Base-by-base conservation (phyloP, 2,329 filamentous ascomycete species). In the Cladophialophora immunda region DNA sequence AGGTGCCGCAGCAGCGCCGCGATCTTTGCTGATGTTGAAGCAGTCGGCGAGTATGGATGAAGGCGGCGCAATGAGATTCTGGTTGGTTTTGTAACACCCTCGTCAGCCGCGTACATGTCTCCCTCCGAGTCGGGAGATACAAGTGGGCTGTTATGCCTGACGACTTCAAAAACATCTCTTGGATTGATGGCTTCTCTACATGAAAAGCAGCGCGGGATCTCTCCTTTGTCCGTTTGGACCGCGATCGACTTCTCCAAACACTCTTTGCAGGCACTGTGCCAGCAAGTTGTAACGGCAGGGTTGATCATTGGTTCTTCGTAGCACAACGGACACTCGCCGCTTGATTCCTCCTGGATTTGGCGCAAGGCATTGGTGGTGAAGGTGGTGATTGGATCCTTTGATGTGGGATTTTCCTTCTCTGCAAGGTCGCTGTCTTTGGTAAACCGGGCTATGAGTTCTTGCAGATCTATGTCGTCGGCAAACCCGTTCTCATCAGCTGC, bases 251-350 rank as follows among this genome's bases (percentile, higher is more conserved):
- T 89, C 1, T 96, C 82, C n/a, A 98, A 81, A 74, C 95, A 99
- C 69, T 92, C 90, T 79, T 95, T 97, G 82, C 95, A 99, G 0
- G 95, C 94, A 36, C 92, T 97, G 78, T 99, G 95, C 93, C 95
- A 99, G 79, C 95, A 99, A 0, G 93, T 92, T 0, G 95, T 98
- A 1, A 99, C 95, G 0, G 92, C 91, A 75, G 97, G 94, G 62
- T 97, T 91, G 47, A 92, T 87, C 93, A 98, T 98, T 3, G 94
- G 93, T 77, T 98, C 95, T 77, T 98, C 94, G 3, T 92, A 89
- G 79, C 95, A 99, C 60, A 99, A 92, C 0, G 95, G 94, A 74
- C 95, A 99, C 80, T 99, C 95, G 68, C 91, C 91, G 66, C 90
- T 88, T 0, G 92, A 89, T 75, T 98, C 94, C 62, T 92, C 92